A percentile compares a stretch with the other conserved stretches of the same genome.
phyloP scores from a whole-genome alignment of 1,284 basidiomycete species.

The Ceratobasidium papillatum region DNA sequence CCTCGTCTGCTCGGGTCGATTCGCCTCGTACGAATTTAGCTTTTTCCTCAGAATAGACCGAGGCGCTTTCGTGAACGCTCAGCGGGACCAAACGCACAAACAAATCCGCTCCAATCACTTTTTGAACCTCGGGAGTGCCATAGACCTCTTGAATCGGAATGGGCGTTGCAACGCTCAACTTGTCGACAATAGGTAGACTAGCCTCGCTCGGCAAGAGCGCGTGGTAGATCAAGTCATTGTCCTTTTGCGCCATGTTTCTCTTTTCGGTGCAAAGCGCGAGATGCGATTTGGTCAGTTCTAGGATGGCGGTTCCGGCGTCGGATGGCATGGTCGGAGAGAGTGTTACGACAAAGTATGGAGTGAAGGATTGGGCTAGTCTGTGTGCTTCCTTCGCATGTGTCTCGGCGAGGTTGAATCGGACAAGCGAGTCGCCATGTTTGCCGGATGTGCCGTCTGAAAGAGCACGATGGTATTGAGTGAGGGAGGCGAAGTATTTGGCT shows the following conservation, averaged over 20 bases:
- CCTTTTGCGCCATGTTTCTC: conserved; percentile 78
- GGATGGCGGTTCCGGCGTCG: conserved; percentile 81
- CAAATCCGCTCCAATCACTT: conserved; percentile 92
- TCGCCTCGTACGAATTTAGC: conserved; percentile 93
- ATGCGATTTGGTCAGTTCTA: conserved; percentile 86
- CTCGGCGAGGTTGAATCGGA: conserved; percentile 83
- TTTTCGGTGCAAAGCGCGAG: conserved; percentile 79
- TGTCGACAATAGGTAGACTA: conserved; percentile 82
- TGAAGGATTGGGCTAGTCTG: conserved; percentile 74
- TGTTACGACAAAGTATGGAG: conserved; percentile 74
- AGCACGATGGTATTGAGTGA: conserved; percentile 88
- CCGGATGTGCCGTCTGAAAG: conserved; percentile 78
- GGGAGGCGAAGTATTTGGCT: conserved; percentile 85
- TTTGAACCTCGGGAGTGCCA: conserved; percentile 89
- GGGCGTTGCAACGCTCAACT: conserved; percentile 77
- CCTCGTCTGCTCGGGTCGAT: conserved; percentile 84
- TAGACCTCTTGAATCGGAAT: conserved; percentile 96
- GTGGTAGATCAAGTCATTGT: conserved; percentile 99
- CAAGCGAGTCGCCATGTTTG: conserved; percentile 88
- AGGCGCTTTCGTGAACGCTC: conserved; percentile 95
- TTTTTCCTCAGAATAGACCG: conserved; percentile 98
- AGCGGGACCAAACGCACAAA: conserved; percentile 90
- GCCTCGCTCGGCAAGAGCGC: conserved; percentile 87
- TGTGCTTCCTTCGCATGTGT: conserved; percentile 85
- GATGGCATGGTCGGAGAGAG: conserved; percentile 86